A percentile compares a stretch with the other conserved stretches of the same genome.
Evolutionary conservation across 768 basidiomycete species (phyloP).

Genomic region (Zangia roseola): DNA sequence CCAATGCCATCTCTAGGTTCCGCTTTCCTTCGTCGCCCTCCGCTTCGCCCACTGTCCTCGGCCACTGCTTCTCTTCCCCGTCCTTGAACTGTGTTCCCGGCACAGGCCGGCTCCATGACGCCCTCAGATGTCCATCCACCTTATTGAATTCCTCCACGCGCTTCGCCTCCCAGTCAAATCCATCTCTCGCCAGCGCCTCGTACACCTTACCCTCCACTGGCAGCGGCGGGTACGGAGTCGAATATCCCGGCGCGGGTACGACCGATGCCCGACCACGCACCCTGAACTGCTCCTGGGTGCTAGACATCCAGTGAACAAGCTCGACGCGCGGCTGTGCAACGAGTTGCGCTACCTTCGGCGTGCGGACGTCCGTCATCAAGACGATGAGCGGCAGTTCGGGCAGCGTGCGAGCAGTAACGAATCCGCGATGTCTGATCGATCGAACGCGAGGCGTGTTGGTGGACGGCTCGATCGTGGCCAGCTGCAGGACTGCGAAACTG

Average conservation of each 20-base stretch:
- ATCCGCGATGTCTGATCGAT: slow-evolving; percentile 58
- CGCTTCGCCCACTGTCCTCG: slow-evolving; percentile 41
- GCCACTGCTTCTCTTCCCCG: slow-evolving; percentile 63
- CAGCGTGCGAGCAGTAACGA: slow-evolving; percentile 43
- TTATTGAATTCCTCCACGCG: slow-evolving; percentile 56
- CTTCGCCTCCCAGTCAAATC: slow-evolving; percentile 59
- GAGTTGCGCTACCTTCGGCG: slow-evolving; percentile 65
- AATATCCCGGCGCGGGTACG: slow-evolving; percentile 49
- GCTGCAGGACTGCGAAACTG: slow-evolving; percentile 52
- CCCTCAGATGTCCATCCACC: slow-evolving; percentile 63
- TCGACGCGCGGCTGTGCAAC: slow-evolving; percentile 47
- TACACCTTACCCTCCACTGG: slow-evolving; percentile 21
- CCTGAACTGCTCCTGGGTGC: slow-evolving; percentile 71
- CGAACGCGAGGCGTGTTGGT: slow-evolving; percentile 57
- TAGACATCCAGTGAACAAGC: slow-evolving; percentile 72
- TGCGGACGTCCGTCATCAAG: slow-evolving; percentile 69
- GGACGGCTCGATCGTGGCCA: slow-evolving; percentile 34
- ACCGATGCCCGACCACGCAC: slow-evolving; percentile 56
- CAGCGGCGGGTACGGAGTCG: slow-evolving; percentile 15
- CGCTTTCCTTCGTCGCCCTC: slow-evolving; percentile 42
- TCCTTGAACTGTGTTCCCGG: slow-evolving; percentile 57
- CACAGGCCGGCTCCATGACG: slow-evolving; percentile 66
- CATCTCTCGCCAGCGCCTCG: slow-evolving; percentile 37
- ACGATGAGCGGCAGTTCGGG: slow-evolving; percentile 60
- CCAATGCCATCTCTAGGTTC: slow-evolving; percentile 52